Evolutionary conservation across 164 flowering plant genomes (phyloP).

Genomic region (Malania oleifera): DNA sequence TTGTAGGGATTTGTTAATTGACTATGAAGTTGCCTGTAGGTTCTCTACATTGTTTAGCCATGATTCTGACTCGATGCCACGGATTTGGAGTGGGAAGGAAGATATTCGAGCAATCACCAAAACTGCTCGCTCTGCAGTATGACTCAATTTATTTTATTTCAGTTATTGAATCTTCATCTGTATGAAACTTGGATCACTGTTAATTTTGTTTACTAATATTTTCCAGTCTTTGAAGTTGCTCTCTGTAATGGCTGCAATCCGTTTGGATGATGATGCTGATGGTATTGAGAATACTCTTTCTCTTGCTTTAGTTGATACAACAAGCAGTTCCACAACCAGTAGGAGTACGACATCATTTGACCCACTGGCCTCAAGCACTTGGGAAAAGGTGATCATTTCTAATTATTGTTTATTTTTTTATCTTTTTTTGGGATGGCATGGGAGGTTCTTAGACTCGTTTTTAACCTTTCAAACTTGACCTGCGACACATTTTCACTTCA

Average conservation of each 20-base stretch:
- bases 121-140: conserved; percentile 87
- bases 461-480: no score
- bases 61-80: conserved; percentile 97
- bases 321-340: conserved; percentile 27
- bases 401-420: no score
- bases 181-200: background rate
- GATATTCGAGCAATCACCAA: conserved; percentile 87
- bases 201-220: background rate
- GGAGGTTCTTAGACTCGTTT: no score
- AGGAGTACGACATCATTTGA: conserved; percentile 54
- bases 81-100: conserved; percentile 96
- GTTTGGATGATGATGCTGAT: conserved; percentile 71
- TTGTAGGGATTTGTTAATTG: conserved; percentile 1
- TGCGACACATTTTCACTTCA: no score
- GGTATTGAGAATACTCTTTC: conserved; percentile 62
- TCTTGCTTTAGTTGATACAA: conserved; percentile 56
- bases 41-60: conserved; percentile 80
- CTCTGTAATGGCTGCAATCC: conserved; percentile 82
- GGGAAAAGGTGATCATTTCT: conserved; percentile 69
- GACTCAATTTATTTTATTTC: conserved; percentile 8
- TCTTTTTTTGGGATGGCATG: background rate
- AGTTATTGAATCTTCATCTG: background rate
- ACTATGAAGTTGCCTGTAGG: conserved; percentile 35
- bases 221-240: conserved; percentile 89
- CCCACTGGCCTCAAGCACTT: conserved; percentile 94